Evolutionary conservation across 306 rosid species (phyloP).

Genomic region (Quercus aquifolioides): DNA sequence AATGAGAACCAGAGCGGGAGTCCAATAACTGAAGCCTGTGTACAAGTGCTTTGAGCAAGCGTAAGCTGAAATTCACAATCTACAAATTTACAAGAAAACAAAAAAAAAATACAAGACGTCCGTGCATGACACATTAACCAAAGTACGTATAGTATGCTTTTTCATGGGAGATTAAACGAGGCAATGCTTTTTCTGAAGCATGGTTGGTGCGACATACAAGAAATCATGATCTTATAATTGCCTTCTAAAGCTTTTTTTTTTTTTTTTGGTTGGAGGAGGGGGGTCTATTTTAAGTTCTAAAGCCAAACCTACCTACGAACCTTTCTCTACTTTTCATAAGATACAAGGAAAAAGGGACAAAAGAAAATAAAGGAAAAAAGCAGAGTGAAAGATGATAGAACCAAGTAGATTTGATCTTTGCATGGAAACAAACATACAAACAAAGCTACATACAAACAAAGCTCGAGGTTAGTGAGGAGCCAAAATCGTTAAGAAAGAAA

Average conservation of each 20-base stretch:
- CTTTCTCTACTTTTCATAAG: conserved; percentile 71
- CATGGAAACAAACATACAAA: conserved; percentile 25
- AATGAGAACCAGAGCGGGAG: no score
- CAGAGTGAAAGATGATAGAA: conserved; percentile 32
- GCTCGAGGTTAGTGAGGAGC: conserved; percentile 55
- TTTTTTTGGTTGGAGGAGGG: no score
- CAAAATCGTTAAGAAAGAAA: conserved; percentile 15
- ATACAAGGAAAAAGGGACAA: conserved; percentile 8
- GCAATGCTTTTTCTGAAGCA: conserved; percentile 17
- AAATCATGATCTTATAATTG: conserved; percentile 57
- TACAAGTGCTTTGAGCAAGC: not conserved
- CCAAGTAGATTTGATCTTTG: conserved; percentile 59
- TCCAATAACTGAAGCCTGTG: not conserved
- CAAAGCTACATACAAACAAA: conserved; percentile 33
- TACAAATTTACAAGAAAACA: not conserved
- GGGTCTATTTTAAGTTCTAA: not conserved
- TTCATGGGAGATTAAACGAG: conserved; percentile 67
- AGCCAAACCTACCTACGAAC: conserved; percentile 19
- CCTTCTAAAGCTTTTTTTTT: conserved; percentile 15
- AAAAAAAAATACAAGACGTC: conserved; percentile 16
- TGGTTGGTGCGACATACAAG: conserved; percentile 76
- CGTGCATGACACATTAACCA: conserved; percentile 75
- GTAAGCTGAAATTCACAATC: not conserved
- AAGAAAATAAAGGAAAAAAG: conserved; percentile 13
- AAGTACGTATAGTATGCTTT: conserved; percentile 45